These are phyloP conservation scores for Candida manassasensis DNA, from an alignment of 805 yeast species.

Conservation along the genomic window DNA sequence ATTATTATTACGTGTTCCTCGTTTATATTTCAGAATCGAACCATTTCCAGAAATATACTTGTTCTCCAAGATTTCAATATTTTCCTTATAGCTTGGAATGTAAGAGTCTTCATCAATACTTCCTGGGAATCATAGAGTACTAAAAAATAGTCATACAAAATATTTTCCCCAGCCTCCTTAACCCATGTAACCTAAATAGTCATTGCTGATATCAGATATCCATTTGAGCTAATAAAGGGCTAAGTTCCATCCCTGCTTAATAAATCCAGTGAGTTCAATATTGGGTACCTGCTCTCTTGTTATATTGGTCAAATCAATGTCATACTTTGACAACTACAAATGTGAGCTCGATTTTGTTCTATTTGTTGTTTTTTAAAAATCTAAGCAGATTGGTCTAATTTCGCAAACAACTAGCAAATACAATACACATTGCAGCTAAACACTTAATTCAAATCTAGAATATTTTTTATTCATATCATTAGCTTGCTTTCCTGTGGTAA, in stretches of 20 bases:
- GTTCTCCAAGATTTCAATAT: not conserved
- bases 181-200: not conserved
- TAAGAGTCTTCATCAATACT: not conserved
- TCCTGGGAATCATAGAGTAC: not conserved
- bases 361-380: not conserved
- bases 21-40: not conserved
- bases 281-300: not conserved
- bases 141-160: not conserved
- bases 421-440: not conserved
- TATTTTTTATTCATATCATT: too few relatives aligned
- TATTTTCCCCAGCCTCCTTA: not conserved
- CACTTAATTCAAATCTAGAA: too few relatives aligned
- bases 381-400: not conserved
- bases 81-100: not conserved
- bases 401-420: not conserved
- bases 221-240: not conserved
- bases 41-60: not conserved
- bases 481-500: too few relatives aligned
- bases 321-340: not conserved
- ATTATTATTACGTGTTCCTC: too few relatives aligned
- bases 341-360: not conserved
- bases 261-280: conserved; percentile 1
- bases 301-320: not conserved
- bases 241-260: not conserved
- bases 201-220: not conserved